These are phyloP conservation scores for Fusarium fujikuroi DNA, from an alignment of 2,329 filamentous ascomycete species.

Conservation along the genomic window DNA sequence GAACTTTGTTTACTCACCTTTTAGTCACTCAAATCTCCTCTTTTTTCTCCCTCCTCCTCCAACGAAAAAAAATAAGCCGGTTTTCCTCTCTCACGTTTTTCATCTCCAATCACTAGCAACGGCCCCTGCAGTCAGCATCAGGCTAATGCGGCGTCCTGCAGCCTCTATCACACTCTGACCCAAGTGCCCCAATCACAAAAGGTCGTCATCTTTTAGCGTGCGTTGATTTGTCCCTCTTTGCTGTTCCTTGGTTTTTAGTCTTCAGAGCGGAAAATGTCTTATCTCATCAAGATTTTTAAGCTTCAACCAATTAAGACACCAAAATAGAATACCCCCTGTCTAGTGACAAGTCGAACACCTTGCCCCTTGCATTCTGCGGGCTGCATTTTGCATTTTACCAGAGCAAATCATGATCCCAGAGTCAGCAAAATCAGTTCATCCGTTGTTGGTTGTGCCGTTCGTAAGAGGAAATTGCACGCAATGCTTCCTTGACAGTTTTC, in stretches of 20 bases:
- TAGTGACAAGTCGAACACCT: background rate
- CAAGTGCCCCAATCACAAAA: background rate
- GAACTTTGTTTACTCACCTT: background rate
- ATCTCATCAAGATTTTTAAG: slow-evolving; percentile 6
- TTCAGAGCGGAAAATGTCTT: background rate
- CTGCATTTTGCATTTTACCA: background rate
- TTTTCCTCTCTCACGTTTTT: background rate
- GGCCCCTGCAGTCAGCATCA: slow-evolving; percentile 33
- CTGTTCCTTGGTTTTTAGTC: slow-evolving; percentile 3
- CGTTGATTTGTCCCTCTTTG: background rate
- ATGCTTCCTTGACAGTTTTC: background rate
- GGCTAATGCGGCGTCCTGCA: slow-evolving; percentile 17
- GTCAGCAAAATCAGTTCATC: slow-evolving; percentile 20
- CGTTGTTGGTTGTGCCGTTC: background rate
- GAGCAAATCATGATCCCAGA: background rate
- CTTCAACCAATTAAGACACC: slow-evolving; percentile 11
- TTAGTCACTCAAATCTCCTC: background rate
- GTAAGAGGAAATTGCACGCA: slow-evolving; percentile 5
- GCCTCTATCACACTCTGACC: slow-evolving; percentile 4
- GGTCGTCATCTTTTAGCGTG: slow-evolving; percentile 1
- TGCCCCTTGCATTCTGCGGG: background rate
- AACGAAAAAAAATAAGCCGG: background rate
- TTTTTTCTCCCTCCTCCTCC: background rate
- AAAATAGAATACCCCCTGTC: background rate
- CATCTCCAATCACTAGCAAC: slow-evolving; percentile 1